A percentile compares a stretch with the other conserved stretches of the same genome.
phyloP scores from a whole-genome alignment of 176 grass and related monocot genomes.

The Urochloa ruziziensis region DNA sequence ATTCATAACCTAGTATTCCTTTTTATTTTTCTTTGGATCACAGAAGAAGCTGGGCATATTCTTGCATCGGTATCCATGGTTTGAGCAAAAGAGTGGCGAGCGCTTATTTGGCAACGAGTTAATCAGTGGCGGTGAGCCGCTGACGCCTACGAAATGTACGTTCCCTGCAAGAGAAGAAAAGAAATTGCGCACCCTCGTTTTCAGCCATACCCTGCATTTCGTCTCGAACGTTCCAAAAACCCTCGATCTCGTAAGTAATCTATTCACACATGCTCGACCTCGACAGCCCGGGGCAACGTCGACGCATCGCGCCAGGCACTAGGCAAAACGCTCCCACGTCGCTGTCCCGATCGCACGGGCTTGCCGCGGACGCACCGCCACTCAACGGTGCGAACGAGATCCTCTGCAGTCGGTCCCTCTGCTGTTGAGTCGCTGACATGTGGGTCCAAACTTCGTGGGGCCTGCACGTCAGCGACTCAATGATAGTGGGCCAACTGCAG shows the following conservation, averaged over 20 bases:
- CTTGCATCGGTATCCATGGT: too few relatives aligned
- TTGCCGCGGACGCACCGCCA: constrained; percentile 2
- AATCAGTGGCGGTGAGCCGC: not conserved
- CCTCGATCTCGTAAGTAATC: not conserved
- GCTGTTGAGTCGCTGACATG: too few relatives aligned
- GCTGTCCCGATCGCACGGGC: not conserved
- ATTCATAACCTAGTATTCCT: too few relatives aligned
- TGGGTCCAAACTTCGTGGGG: too few relatives aligned
- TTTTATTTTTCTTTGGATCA: too few relatives aligned
- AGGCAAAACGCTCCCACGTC: not conserved
- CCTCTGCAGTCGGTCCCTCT: too few relatives aligned
- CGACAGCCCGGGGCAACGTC: not conserved
- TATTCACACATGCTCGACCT: not conserved
- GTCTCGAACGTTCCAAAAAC: constrained; percentile 25
- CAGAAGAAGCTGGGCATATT: too few relatives aligned
- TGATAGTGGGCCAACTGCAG: too few relatives aligned
- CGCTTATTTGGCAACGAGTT: too few relatives aligned
- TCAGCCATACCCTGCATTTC: not conserved
- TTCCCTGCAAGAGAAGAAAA: not conserved
- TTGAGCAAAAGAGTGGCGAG: not conserved
- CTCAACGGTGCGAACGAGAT: too few relatives aligned
- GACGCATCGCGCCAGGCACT: not conserved
- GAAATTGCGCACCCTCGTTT: not conserved
- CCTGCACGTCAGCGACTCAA: too few relatives aligned
- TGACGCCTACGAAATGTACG: not conserved